Evolutionary conservation across 108 stramenopile species (phyloP), one percentile per base, ranked within the genome.

Genomic region (Nitzschia sp.): DNA sequence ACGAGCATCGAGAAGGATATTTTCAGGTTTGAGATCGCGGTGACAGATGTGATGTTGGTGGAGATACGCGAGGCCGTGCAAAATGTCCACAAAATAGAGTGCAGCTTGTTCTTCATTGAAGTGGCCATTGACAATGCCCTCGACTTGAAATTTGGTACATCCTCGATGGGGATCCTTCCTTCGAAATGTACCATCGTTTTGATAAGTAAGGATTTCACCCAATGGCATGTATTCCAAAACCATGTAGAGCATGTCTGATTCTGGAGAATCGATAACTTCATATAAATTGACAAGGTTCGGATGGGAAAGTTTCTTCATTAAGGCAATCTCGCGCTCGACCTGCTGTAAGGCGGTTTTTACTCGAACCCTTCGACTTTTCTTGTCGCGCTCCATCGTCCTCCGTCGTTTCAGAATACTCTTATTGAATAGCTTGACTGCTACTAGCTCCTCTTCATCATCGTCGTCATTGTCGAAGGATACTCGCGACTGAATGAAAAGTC

Each of bases 131-230:
- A 76, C 44, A 52, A 76, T 68, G 23, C 87, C 89, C 35, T 66
- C 62, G 0, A 74, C 44, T 26, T 71, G 38, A 3, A 63, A 22
- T 1, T 63, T 68, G 45, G 67, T 69, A 33, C 64, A 35, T 34
- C 54, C 66, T 27, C 71, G 77, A 45, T 58, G 71, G 1, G 63
- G 57, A 2, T 69, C 69, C 58, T 59, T 66, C 0, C 83, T 70
- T 21, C 81, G 75, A 68, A 89, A 81, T 2, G 82, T 89, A n/a
- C 79, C 83, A 17, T 85, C 81, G 27, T 61, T 53, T 28, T 88
- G 81, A 66, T 85, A 88, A n/a, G 81, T 91, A 55, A 96, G 75
- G 48, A 96, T 92, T 71, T 94, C 91, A 17, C 96, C 96, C 36
- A 89, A 68, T 0, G 85, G 87, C 66, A 94, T 85, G 78, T 92